Percentiles rank a stretch among this genome's conserved stretches.
These are phyloP conservation scores for Iris macrosiphon DNA, from an alignment of 106 monocot genomes.

Conservation along the genomic window DNA sequence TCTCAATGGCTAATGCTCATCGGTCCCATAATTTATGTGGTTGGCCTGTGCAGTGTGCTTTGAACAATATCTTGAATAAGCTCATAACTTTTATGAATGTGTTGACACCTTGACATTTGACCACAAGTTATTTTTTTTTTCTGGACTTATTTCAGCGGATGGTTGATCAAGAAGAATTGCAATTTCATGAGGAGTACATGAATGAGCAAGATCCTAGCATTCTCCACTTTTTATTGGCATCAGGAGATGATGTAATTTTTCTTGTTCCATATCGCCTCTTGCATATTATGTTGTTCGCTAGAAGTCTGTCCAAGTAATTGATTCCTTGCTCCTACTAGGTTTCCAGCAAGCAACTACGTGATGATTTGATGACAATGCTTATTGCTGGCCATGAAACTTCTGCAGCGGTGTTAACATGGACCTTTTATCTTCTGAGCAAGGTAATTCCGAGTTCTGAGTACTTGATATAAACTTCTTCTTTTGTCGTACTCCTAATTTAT, in stretches of 20 bases:
- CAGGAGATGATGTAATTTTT: slow-evolving; percentile 84
- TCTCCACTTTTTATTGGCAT: slow-evolving; percentile 95
- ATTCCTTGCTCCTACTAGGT: slow-evolving; percentile 38
- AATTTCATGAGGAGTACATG: slow-evolving; percentile 95
- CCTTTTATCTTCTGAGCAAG: slow-evolving; percentile 95
- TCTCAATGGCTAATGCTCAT: background rate
- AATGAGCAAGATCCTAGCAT: slow-evolving; percentile 99
- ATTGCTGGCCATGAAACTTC: slow-evolving; percentile 99
- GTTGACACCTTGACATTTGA: no score
- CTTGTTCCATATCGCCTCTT: background rate
- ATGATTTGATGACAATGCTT: slow-evolving; percentile 98
- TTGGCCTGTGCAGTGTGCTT: background rate
- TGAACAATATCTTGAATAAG: background rate
- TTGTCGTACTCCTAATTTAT: background rate
- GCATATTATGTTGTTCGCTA: background rate
- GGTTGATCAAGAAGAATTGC: slow-evolving; percentile 91
- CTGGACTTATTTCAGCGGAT: slow-evolving; percentile 51
- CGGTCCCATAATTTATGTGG: background rate
- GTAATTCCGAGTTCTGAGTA: slow-evolving; percentile 19
- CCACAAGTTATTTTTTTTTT: background rate
- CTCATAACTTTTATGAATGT: background rate
- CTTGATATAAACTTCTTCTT: background rate
- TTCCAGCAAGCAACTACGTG: slow-evolving; percentile 95
- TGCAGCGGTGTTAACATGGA: slow-evolving; percentile 96
- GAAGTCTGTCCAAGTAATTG: background rate